These are phyloP conservation scores for Chrysochromulina parva DNA, from an alignment of 78 protist genomes.

Conservation along the genomic window DNA sequence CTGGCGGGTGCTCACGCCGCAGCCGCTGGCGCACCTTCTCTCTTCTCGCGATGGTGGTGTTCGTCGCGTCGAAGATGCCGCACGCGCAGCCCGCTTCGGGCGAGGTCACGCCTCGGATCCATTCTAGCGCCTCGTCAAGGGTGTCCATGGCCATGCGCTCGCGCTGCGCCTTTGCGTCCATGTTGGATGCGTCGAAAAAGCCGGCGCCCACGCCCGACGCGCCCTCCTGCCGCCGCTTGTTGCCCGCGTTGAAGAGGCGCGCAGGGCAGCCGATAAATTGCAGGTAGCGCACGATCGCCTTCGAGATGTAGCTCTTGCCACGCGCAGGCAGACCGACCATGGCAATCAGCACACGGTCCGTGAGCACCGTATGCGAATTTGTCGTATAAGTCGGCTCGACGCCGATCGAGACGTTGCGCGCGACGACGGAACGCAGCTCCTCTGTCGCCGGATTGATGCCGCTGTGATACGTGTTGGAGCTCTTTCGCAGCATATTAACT, in stretches of 20 bases:
- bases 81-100: neutral
- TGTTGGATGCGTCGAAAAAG: neutral
- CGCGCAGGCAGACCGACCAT: slow-evolving; percentile 9
- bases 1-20: neutral
- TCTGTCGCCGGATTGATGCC: too few relatives aligned
- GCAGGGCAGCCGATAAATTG: neutral
- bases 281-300: neutral
- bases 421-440: too few relatives aligned
- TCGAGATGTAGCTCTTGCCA: neutral
- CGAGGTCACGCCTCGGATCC: neutral
- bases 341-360: neutral
- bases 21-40: neutral
- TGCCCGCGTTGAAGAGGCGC: too few relatives aligned
- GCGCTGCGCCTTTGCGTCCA: neutral
- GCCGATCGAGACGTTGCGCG: too few relatives aligned
- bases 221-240: neutral
- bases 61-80: slow-evolving; percentile 16
- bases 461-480: too few relatives aligned
- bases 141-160: neutral
- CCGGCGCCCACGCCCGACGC: neutral
- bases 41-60: neutral
- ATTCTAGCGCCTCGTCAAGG: neutral
- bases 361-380: too few relatives aligned
- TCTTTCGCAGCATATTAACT: too few relatives aligned
- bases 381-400: too few relatives aligned